These are phyloP conservation scores for Thinopyrum obtusiflorum DNA, from an alignment of 202 grass and related monocot genomes.

Conservation along the genomic window DNA sequence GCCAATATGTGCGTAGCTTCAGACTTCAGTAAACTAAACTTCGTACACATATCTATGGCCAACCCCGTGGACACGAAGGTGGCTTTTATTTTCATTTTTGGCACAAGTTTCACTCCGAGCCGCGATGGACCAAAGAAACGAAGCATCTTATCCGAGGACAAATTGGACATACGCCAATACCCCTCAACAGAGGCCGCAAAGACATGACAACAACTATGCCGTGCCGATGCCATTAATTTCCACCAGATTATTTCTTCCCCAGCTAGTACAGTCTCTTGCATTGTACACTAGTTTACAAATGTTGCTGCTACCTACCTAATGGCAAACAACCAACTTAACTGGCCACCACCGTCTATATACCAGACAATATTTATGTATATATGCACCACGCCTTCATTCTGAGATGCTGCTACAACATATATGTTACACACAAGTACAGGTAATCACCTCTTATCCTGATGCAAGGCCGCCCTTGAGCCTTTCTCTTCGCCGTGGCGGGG, in stretches of 20 bases:
- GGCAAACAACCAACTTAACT: not conserved
- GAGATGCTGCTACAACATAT: constrained; percentile 7
- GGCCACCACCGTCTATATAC: not conserved
- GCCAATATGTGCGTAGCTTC: too few relatives aligned
- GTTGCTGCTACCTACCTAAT: not conserved
- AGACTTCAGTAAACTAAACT: too few relatives aligned
- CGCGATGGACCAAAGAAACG: too few relatives aligned
- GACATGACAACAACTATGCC: not conserved
- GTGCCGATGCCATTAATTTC: not conserved
- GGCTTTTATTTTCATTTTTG: too few relatives aligned
- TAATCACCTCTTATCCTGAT: not conserved
- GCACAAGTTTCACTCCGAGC: too few relatives aligned
- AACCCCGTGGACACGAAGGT: too few relatives aligned
- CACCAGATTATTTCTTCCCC: not conserved
- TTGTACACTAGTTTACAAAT: not conserved
- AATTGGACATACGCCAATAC: too few relatives aligned
- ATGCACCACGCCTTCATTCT: not conserved
- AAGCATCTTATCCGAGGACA: too few relatives aligned
- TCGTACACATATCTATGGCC: too few relatives aligned
- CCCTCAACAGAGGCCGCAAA: too few relatives aligned
- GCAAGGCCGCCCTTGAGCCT: not conserved
- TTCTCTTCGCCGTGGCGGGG: not conserved
- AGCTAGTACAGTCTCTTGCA: not conserved
- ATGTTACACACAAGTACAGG: not conserved
- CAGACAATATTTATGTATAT: not conserved